Conservation (phyloP, 352 stramenopile species). For the Pythium pyrilobum region DNA sequence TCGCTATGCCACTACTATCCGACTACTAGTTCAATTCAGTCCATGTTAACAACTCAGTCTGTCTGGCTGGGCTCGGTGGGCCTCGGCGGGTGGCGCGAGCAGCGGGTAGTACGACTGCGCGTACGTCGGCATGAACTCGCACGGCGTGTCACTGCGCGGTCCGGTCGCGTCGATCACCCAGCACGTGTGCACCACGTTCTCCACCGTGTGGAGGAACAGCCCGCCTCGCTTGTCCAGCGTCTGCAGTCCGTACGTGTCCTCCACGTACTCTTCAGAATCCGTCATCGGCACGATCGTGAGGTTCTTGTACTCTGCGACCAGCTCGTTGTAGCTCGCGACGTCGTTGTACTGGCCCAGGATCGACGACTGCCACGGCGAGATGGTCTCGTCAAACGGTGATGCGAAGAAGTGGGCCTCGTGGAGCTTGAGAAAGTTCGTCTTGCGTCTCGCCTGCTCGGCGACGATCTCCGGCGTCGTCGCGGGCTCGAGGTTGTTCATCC, state of each 20-base stretch:
- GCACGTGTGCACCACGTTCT: constrained; percentile 27
- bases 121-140: constrained; percentile 29
- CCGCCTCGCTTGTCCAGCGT: constrained; percentile 25
- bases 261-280: constrained; percentile 31
- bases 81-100: background rate
- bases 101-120: constrained; percentile 24
- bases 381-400: constrained; percentile 26
- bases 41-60: background rate
- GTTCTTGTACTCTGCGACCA: constrained; percentile 21
- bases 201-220: constrained; percentile 22
- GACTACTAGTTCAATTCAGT: too few relatives aligned
- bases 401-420: constrained; percentile 32
- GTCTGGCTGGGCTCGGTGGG: too few relatives aligned
- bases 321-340: constrained; percentile 18
- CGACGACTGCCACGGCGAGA: constrained; percentile 34
- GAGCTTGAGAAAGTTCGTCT: constrained; percentile 25
- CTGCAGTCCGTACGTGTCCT: constrained; percentile 31
- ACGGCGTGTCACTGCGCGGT: constrained; percentile 2
- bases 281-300: constrained; percentile 33
- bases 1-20: too few relatives aligned
- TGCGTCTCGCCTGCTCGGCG: constrained; percentile 22
- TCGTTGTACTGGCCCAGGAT: constrained; percentile 31
- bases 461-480: constrained; percentile 1
- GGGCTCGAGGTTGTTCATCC: constrained; percentile 30
- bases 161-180: constrained; percentile 23